phyloP scores from a whole-genome alignment of 2,329 filamentous ascomycete genomes.

The Trichoderma sp. region DNA sequence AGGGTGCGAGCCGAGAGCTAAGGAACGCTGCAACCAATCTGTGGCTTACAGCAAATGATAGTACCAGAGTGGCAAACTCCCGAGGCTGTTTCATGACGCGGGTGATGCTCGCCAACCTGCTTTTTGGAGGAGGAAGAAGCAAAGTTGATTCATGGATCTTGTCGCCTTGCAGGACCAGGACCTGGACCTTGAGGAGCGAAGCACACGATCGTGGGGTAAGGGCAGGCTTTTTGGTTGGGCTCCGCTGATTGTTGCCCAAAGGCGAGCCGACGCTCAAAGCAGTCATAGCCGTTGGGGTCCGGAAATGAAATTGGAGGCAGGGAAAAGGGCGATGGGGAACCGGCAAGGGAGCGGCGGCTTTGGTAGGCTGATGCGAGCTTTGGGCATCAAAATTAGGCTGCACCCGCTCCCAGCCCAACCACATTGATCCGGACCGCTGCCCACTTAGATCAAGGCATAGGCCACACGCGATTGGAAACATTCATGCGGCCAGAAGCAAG shows the following conservation, averaged over 20 bases:
- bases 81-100: conserved; percentile 20
- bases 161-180: conserved; percentile 19
- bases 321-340: neutral
- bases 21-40: conserved; percentile 16
- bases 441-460: conserved; percentile 19
- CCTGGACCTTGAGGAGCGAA: neutral
- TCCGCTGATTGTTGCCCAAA: conserved; percentile 22
- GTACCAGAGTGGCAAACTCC: conserved; percentile 16
- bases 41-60: conserved; percentile 11
- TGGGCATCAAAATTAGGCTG: conserved; percentile 23
- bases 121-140: conserved; percentile 10
- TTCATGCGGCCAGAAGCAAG: neutral
- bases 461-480: conserved; percentile 2
- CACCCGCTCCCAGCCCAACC: conserved; percentile 18
- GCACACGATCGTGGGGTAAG: conserved; percentile 19
- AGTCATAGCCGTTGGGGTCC: conserved; percentile 4
- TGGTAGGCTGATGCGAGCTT: conserved; percentile 14
- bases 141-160: conserved; percentile 7
- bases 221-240: conserved; percentile 21
- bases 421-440: conserved; percentile 11
- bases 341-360: neutral
- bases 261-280: conserved; percentile 16
- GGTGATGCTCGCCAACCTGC: conserved; percentile 18
- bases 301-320: conserved; percentile 17
- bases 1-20: conserved; percentile 12